Percentiles rank a stretch among this genome's conserved stretches.
Evolutionary conservation across 202 grass and related monocot genomes (phyloP).

Genomic region (Panicum virgatum): DNA sequence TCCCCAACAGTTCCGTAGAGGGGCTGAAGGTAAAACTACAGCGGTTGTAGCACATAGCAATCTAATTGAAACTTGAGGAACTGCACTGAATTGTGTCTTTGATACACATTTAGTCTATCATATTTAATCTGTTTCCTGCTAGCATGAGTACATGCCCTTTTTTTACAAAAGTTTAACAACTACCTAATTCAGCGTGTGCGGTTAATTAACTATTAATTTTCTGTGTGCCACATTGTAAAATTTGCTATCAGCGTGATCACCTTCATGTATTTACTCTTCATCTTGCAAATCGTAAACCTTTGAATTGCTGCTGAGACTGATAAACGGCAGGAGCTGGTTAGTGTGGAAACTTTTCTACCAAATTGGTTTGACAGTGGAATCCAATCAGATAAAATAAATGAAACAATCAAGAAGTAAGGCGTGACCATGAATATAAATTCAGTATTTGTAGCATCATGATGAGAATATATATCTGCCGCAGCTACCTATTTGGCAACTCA

Average conservation of each 20-base stretch:
- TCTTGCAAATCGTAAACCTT: background rate
- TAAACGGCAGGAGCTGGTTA: background rate
- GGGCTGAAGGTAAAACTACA: background rate
- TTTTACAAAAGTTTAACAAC: background rate
- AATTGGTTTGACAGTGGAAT: slow-evolving; percentile 16
- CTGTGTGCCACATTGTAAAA: background rate
- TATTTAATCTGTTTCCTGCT: background rate
- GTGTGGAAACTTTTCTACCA: background rate
- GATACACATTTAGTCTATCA: background rate
- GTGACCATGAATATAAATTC: background rate
- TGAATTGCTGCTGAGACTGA: background rate
- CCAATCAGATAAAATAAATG: background rate
- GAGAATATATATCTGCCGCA: background rate
- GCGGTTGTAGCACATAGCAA: background rate
- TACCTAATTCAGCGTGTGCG: background rate
- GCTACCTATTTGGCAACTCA: background rate
- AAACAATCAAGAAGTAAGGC: background rate
- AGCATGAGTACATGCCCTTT: background rate
- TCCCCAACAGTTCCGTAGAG: background rate
- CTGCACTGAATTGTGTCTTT: background rate
- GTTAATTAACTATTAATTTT: background rate
- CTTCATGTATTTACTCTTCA: background rate
- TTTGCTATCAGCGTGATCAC: background rate
- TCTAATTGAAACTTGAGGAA: background rate
- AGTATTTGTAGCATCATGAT: background rate